phyloP scores from a whole-genome alignment of 257 asterid species.

The Gentiana dahurica region DNA sequence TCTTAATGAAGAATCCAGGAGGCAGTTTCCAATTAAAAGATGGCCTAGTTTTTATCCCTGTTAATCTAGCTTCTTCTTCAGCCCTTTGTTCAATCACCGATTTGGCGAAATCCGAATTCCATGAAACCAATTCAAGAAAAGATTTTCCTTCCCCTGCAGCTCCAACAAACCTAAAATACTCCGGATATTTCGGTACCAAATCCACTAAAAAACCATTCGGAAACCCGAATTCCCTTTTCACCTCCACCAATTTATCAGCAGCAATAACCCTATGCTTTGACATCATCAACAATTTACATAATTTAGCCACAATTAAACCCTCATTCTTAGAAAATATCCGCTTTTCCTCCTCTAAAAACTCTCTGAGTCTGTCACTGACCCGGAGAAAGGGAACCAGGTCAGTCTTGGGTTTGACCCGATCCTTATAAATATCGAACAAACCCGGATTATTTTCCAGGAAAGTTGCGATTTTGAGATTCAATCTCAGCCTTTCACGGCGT shows the following conservation, averaged over 20 bases:
- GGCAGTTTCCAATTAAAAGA: constrained; percentile 74
- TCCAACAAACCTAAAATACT: constrained; percentile 51
- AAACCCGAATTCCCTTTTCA: constrained; percentile 89
- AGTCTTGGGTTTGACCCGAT: constrained; percentile 62
- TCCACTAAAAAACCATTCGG: constrained; percentile 68
- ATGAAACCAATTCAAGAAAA: constrained; percentile 45
- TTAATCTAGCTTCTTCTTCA: constrained; percentile 62
- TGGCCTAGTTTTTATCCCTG: constrained; percentile 62
- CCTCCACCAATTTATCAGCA: constrained; percentile 62
- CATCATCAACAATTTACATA: constrained; percentile 85
- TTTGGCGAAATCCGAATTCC: constrained; percentile 45
- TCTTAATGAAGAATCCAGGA: constrained; percentile 52
- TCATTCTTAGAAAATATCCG: constrained; percentile 42
- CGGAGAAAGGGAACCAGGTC: constrained; percentile 48
- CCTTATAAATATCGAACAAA: constrained; percentile 49
- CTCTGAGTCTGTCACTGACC: constrained; percentile 39
- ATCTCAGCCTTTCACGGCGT: constrained; percentile 71
- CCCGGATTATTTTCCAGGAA: constrained; percentile 64
- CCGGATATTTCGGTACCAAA: constrained; percentile 58
- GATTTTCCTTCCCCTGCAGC: constrained; percentile 62
- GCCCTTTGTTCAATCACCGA: constrained; percentile 68
- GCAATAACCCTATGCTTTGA: constrained; percentile 51
- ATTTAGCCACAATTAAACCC: constrained; percentile 41
- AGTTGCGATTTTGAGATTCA: constrained; percentile 28
- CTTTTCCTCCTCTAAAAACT: constrained; percentile 54